Conservation (phyloP, 1,139 yeast species). For the Taphrina confusa region DNA sequence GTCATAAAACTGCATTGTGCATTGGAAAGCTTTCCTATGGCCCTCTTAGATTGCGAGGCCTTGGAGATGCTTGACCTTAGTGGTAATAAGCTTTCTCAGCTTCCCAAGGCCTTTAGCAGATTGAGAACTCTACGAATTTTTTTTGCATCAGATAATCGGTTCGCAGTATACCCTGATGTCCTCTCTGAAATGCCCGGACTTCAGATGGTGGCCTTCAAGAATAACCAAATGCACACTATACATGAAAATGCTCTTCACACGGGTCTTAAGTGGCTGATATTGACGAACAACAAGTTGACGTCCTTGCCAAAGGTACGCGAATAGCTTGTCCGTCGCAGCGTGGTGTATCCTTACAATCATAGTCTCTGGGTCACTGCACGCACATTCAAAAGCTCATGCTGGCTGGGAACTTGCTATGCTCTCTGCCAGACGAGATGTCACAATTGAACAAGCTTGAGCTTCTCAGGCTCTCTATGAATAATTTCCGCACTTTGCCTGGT, state of each 20-base stretch:
- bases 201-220: constrained; percentile 30
- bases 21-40: constrained; percentile 3
- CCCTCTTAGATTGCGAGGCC: neutral
- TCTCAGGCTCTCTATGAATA: constrained; percentile 11
- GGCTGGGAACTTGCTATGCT: constrained; percentile 13
- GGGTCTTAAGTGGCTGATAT: constrained; percentile 18
- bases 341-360: neutral
- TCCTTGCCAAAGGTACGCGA: constrained; percentile 1
- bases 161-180: constrained; percentile 3
- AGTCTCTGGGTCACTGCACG: constrained; percentile 12
- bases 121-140: constrained; percentile 1
- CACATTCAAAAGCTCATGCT: constrained; percentile 23
- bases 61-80: constrained; percentile 22
- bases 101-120: constrained; percentile 11
- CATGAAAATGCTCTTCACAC: constrained; percentile 2
- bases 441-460: constrained; percentile 2
- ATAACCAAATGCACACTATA: constrained; percentile 14
- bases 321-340: neutral
- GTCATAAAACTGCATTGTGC: neutral
- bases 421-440: constrained; percentile 17
- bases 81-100: constrained; percentile 3
- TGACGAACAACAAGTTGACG: constrained; percentile 20
- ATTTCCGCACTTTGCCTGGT: constrained; percentile 3
- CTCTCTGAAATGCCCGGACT: constrained; percentile 6
- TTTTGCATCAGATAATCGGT: constrained; percentile 21